Percentiles rank a stretch among this genome's conserved stretches.
Evolutionary conservation across 164 flowering plant species (phyloP).

Genomic region (Aristolochia californica): DNA sequence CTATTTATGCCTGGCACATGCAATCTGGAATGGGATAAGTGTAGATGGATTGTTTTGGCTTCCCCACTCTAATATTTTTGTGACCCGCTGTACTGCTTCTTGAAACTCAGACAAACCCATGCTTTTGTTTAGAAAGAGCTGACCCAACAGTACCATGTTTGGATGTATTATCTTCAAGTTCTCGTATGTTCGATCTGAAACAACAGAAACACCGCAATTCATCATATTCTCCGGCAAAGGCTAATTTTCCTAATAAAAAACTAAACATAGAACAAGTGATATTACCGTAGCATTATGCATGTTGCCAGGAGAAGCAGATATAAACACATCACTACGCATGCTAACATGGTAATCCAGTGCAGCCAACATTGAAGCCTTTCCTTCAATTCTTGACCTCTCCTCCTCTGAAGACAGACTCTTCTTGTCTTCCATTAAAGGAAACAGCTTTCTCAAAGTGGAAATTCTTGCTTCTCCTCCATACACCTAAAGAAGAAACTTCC

Average conservation of each 20-base stretch:
- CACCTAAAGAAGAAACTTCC: conserved; percentile 37
- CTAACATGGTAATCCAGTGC: conserved; percentile 90
- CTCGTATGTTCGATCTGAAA: conserved; percentile 70
- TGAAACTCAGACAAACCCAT: conserved; percentile 72
- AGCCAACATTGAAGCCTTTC: conserved; percentile 89
- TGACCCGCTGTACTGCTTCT: conserved; percentile 67
- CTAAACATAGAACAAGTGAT: too few species aligned
- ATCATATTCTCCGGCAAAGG: too few species aligned
- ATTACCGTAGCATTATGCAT: conserved; percentile 98
- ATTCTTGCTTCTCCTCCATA: conserved; percentile 97
- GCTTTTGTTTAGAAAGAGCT: conserved; percentile 79
- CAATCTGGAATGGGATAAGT: conserved; percentile 97
- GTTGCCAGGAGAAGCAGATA: conserved; percentile 98
- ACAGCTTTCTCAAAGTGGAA: conserved; percentile 51
- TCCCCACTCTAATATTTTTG: conserved; percentile 48
- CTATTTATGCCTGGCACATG: conserved; percentile 47
- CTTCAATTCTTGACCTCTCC: conserved; percentile 57
- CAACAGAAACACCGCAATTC: neutral
- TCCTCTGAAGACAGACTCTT: conserved; percentile 78
- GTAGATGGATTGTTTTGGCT: conserved; percentile 69
- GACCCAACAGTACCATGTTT: conserved; percentile 85
- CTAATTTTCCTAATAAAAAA: too few species aligned
- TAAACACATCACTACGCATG: conserved; percentile 93
- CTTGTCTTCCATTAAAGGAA: conserved; percentile 90
- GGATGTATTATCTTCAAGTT: conserved; percentile 87